These are phyloP conservation scores for Ottelia alismoides DNA, from an alignment of 106 monocot genomes.

Conservation along the genomic window DNA sequence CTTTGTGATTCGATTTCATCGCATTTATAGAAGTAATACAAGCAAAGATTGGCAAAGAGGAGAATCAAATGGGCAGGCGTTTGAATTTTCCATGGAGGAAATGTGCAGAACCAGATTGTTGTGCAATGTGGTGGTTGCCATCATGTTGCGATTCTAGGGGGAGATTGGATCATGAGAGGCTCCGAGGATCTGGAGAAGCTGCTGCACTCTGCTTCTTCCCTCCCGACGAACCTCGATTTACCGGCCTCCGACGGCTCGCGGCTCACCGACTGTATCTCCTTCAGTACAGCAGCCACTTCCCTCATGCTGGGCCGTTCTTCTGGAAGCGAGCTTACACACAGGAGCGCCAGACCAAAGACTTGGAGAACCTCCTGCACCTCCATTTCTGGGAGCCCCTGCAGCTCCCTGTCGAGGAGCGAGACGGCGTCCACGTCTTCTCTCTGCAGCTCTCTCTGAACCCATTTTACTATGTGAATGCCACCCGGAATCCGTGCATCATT, in stretches of 20 bases:
- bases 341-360: constrained; percentile 6
- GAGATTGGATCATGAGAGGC: no score
- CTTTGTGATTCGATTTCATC: no score
- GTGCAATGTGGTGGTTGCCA: no score
- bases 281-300: constrained; percentile 17
- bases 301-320: constrained; percentile 20
- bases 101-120: no score
- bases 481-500: constrained; percentile 5
- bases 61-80: no score
- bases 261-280: constrained; percentile 32
- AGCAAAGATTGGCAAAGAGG: no score
- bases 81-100: no score
- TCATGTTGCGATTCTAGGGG: no score
- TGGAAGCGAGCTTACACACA: constrained; percentile 8
- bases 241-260: background rate
- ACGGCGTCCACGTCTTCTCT: background rate
- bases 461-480: constrained; percentile 9
- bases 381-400: background rate
- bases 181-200: no score
- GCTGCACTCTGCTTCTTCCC: background rate
- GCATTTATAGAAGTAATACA: no score
- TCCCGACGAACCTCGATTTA: no score
- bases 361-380: constrained; percentile 18
- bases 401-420: constrained; percentile 4
- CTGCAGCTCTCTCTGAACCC: background rate